Conservation (phyloP, 495 filamentous ascomycete genomes). For the Lentithecium fluviatile region DNA sequence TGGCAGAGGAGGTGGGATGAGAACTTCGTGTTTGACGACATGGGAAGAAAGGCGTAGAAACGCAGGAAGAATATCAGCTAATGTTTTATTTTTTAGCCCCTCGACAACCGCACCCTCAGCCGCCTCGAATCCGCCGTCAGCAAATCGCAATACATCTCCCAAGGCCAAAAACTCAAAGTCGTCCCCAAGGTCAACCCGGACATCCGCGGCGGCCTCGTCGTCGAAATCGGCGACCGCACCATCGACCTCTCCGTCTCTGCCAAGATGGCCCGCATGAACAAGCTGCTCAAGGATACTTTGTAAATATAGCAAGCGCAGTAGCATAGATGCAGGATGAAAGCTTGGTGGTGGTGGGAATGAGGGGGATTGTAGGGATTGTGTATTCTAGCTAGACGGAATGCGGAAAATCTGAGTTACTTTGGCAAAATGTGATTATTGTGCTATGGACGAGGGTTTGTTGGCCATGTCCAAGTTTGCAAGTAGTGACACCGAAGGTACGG, state of each 20-base stretch:
- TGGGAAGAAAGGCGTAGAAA: background rate
- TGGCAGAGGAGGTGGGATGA: background rate
- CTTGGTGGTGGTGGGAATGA: background rate
- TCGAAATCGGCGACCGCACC: slow-evolving; percentile 96
- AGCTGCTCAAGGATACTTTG: slow-evolving; percentile 91
- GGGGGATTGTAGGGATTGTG: slow-evolving; percentile 12
- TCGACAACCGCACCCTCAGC: slow-evolving; percentile 79
- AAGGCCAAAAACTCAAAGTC: slow-evolving; percentile 97
- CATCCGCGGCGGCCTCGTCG: slow-evolving; percentile 87
- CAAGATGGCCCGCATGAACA: slow-evolving; percentile 98
- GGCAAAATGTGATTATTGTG: background rate
- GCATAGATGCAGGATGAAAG: background rate
- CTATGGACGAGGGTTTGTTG: background rate
- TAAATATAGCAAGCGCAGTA: slow-evolving; percentile 56
- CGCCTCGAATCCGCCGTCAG: slow-evolving; percentile 84
- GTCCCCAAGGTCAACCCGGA: slow-evolving; percentile 92
- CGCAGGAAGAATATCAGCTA: slow-evolving; percentile 4
- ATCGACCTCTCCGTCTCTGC: slow-evolving; percentile 94
- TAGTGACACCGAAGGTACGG: no score
- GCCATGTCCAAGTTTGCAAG: no score
- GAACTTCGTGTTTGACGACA: background rate
- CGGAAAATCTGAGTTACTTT: slow-evolving; percentile 23
- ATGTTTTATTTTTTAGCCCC: slow-evolving; percentile 57
- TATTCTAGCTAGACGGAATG: slow-evolving; percentile 29
- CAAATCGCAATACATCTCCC: slow-evolving; percentile 84